Conservation (phyloP, 1,284 basidiomycete species). For the Sparassis latifolia region DNA sequence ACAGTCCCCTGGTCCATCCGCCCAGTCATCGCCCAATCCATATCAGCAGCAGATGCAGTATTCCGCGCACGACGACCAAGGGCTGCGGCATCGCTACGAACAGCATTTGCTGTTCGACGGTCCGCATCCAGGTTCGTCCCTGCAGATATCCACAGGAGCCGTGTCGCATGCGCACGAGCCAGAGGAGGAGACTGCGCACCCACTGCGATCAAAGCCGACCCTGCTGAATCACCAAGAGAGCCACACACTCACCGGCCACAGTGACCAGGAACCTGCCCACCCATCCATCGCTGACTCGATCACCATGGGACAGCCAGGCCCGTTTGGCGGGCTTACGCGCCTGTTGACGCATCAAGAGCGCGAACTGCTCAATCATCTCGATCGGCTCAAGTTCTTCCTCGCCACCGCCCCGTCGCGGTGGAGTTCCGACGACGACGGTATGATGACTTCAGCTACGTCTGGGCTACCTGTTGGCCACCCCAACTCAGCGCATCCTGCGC, state of each 20-base stretch:
- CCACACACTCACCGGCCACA: slow-evolving; percentile 1
- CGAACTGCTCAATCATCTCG: slow-evolving; percentile 64
- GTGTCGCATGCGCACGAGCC: slow-evolving; percentile 20
- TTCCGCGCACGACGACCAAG: slow-evolving; percentile 1
- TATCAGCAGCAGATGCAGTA: slow-evolving; percentile 8
- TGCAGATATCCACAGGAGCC: slow-evolving; percentile 22
- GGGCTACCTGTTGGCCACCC: slow-evolving; percentile 27
- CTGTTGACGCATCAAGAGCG: slow-evolving; percentile 57
- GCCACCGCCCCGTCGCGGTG: slow-evolving; percentile 77
- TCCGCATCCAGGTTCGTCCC: slow-evolving; percentile 8
- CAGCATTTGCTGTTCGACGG: slow-evolving; percentile 2
- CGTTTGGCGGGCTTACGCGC: slow-evolving; percentile 38
- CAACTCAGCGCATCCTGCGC: slow-evolving; percentile 52
- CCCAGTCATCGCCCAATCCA: slow-evolving; percentile 10
- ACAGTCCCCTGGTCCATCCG: slow-evolving; percentile 10
- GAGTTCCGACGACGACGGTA: slow-evolving; percentile 19
- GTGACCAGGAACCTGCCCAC: slow-evolving; percentile 5
- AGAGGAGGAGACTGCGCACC: slow-evolving; percentile 26
- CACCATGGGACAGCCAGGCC: slow-evolving; percentile 26
- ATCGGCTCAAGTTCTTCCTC: slow-evolving; percentile 80
- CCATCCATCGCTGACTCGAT: slow-evolving; percentile 21
- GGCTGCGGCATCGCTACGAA: not conserved
- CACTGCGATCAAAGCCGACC: slow-evolving; percentile 16
- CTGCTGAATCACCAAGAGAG: slow-evolving; percentile 4
- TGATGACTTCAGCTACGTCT: slow-evolving; percentile 5